These are phyloP conservation scores for Pseudogymnoascus verrucosus DNA, from an alignment of 2,329 filamentous ascomycete species.

Conservation along the genomic window DNA sequence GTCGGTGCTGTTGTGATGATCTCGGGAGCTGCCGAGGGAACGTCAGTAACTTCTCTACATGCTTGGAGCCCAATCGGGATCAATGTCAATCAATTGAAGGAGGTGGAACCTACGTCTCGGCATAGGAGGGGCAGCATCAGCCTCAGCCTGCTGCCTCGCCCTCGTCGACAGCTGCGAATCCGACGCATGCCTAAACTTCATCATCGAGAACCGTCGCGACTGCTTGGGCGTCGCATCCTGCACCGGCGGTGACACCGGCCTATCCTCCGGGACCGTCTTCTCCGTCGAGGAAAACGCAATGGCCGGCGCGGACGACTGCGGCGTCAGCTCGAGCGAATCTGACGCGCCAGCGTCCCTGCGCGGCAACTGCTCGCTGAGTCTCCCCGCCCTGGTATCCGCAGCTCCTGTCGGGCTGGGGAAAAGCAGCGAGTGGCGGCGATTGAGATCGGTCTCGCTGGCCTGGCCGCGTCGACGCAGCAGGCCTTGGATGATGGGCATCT, in stretches of 20 bases:
- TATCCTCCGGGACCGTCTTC: background rate
- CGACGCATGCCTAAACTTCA: constrained; percentile 86
- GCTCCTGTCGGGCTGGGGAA: constrained; percentile 14
- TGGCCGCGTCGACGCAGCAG: constrained; percentile 25
- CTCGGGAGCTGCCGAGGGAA: constrained; percentile 43
- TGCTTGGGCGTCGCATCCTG: constrained; percentile 50
- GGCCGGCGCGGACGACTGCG: constrained; percentile 10
- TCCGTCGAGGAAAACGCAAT: background rate
- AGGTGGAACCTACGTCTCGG: constrained; percentile 25
- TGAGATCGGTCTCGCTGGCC: constrained; percentile 22
- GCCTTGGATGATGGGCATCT: constrained; percentile 17
- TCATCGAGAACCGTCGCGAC: constrained; percentile 53
- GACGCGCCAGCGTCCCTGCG: constrained; percentile 18
- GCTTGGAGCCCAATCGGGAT: background rate
- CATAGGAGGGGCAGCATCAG: constrained; percentile 41
- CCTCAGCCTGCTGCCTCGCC: constrained; percentile 58
- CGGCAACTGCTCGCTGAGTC: constrained; percentile 28
- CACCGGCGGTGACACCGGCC: constrained; percentile 34
- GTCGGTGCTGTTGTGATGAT: constrained; percentile 94
- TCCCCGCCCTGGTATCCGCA: constrained; percentile 17
- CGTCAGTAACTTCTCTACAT: constrained; percentile 6
- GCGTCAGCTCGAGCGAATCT: constrained; percentile 23
- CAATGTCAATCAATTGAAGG: background rate
- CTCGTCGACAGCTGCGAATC: constrained; percentile 78
- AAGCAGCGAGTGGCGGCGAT: constrained; percentile 26